phyloP scores from a whole-genome alignment of 805 yeast genomes.

The Maudiozyma turicensis region DNA sequence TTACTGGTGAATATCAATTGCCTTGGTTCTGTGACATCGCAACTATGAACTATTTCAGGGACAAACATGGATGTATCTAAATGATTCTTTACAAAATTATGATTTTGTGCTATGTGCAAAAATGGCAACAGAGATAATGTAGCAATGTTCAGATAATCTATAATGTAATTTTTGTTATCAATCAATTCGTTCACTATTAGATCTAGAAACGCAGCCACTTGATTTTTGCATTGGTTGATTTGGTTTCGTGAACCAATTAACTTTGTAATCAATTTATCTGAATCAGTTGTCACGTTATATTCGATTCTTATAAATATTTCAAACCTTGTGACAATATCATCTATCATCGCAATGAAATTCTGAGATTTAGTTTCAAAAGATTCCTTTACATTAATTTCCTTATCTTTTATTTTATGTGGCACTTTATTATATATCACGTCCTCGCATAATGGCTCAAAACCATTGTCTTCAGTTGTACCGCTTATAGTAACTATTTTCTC shows the following conservation, averaged over 20 bases:
- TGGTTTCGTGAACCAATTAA: slow-evolving; percentile 15
- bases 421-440: background rate
- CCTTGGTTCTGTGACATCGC: slow-evolving; percentile 1
- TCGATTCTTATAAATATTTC: slow-evolving; percentile 2
- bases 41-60: background rate
- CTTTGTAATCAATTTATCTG: background rate
- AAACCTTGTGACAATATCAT: slow-evolving; percentile 2
- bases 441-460: background rate
- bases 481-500: background rate
- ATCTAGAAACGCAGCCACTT: slow-evolving; percentile 11
- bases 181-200: slow-evolving; percentile 3
- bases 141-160: slow-evolving; percentile 15
- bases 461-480: background rate
- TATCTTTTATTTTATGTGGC: background rate
- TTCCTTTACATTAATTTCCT: background rate
- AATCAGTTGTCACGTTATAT: background rate
- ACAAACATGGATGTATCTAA: background rate
- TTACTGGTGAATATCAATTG: slow-evolving; percentile 16
- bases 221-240: slow-evolving; percentile 11
- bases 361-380: background rate
- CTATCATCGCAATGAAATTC: background rate
- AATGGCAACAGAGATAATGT: slow-evolving; percentile 18
- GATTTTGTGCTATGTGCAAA: slow-evolving; percentile 14
- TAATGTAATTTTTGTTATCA: slow-evolving; percentile 4
- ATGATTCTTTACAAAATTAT: slow-evolving; percentile 9